Base-by-base conservation (phyloP, 192 early-diverging fungal genomes). In the Linnemannia hyalina region DNA sequence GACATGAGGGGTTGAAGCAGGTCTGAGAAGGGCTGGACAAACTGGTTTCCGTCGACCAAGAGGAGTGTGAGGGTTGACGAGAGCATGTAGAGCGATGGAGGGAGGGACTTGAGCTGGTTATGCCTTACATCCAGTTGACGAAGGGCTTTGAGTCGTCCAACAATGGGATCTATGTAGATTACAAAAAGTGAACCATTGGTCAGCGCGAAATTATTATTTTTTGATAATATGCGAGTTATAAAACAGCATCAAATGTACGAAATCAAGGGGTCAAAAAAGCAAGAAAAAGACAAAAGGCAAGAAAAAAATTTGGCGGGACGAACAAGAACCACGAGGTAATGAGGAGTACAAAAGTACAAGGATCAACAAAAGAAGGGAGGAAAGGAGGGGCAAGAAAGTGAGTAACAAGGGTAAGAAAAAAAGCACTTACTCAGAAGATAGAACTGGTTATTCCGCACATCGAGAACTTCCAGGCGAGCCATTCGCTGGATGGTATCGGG, bases 1-100 rank as follows among this genome's bases (percentile, higher is more conserved):
- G 55, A 36, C 75, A 81, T 74, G 40, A 86, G 75, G 22, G 84
- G 80, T 57, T 81, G 79, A 36, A 88, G 73, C n/a, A 88, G 29
- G 38, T 88, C 88, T 11, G 68, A 77, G 44, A 85, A 88, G 23
- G 88, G 79, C 47, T 55, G 71, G 18, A 82, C 82, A 72, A 88
- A 88, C 68, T 83, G 79, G 73, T 88, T 88, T 22, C 80, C 88
- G 26, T 88, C 88, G 40, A 85, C 82, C 54, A 85, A 41, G 32
- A 88, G 71, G 16, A 70, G 71, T 0, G 78, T 75, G 18, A 88
- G 35, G 15, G 82, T 85, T 32, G 79, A 68, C 8, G 84, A 77
- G 20, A 86, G 79, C 70, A 86, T 54, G 46, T 76, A 78, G 2
- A 88, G 54, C 15, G 54, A 46, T 16, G 88, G 60, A 15, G 88